Evolutionary conservation across 2,329 filamentous ascomycete species (phyloP).

Genomic region (Pezicula radicicola): DNA sequence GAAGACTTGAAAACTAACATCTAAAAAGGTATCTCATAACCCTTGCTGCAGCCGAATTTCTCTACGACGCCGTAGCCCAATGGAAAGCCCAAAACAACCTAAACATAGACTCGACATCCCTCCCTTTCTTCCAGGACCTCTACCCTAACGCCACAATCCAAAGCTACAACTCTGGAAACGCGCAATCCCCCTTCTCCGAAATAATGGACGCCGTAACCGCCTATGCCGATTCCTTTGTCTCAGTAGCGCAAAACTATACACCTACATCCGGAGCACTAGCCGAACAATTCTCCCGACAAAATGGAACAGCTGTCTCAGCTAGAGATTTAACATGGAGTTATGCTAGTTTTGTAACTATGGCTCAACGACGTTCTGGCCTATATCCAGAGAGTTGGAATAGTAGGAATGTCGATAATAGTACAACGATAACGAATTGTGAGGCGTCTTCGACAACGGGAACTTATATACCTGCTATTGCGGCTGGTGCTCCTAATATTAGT

Average conservation of each 20-base stretch:
- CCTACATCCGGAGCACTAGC: constrained; percentile 56
- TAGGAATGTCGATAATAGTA: constrained; percentile 31
- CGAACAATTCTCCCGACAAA: constrained; percentile 61
- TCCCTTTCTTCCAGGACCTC: constrained; percentile 70
- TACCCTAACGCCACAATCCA: constrained; percentile 56
- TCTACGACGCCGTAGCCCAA: constrained; percentile 72
- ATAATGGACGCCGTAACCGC: constrained; percentile 54
- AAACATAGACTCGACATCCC: constrained; percentile 58
- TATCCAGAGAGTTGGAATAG: constrained; percentile 55
- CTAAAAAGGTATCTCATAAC: constrained; percentile 58
- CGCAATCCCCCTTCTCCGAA: constrained; percentile 44
- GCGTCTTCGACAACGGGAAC: constrained; percentile 42
- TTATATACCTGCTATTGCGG: constrained; percentile 46
- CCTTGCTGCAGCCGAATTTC: constrained; percentile 73
- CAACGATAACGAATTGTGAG: constrained; percentile 46
- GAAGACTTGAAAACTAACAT: too few species aligned
- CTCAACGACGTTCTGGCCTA: constrained; percentile 49
- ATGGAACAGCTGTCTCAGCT: constrained; percentile 56
- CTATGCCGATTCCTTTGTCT: constrained; percentile 58
- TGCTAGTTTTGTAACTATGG: constrained; percentile 62
- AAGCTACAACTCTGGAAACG: constrained; percentile 57
- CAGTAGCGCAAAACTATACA: constrained; percentile 46
- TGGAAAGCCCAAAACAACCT: constrained; percentile 64
- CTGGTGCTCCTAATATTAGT: constrained; percentile 32
- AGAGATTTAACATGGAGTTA: constrained; percentile 73